Conservation (phyloP, 2,329 filamentous ascomycete genomes). For the Harringtonia lauricola region DNA sequence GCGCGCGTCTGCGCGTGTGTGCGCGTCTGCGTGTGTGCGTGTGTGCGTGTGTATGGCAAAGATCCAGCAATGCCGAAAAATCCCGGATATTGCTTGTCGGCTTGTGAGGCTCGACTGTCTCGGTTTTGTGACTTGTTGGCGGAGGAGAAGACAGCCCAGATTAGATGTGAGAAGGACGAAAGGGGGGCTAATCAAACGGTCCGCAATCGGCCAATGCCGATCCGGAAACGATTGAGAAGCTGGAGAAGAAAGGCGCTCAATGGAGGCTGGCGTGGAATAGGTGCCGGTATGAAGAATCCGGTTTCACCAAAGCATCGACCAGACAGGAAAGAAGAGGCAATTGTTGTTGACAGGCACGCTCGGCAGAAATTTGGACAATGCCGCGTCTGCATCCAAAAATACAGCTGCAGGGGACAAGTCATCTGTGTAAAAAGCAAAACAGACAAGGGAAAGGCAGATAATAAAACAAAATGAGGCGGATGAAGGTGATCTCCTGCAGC, state of each 20-base stretch:
- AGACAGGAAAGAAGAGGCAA: not conserved
- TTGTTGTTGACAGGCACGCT: not conserved
- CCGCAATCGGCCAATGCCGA: not conserved
- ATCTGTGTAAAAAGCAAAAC: no score
- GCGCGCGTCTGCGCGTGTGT: no score
- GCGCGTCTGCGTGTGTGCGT: no score
- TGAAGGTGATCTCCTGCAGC: not conserved
- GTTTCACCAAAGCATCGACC: conserved; percentile 10
- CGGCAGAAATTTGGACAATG: not conserved
- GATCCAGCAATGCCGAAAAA: no score
- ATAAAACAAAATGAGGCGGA: not conserved
- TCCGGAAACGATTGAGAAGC: conserved; percentile 1
- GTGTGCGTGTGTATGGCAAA: no score
- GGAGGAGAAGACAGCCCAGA: no score
- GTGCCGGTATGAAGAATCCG: conserved; percentile 10
- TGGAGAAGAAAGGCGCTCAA: no score
- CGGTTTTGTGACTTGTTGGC: no score
- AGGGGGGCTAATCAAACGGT: not conserved
- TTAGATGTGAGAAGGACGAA: no score
- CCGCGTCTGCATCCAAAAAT: not conserved
- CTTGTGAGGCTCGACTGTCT: no score
- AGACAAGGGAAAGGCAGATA: conserved; percentile 11
- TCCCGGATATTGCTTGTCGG: no score
- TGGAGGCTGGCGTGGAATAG: not conserved
- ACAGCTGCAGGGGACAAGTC: not conserved